A percentile compares a stretch with the other conserved stretches of the same genome.
Conservation (phyloP, 345 rosid genomes). For the Geranium rotundifolium region DNA sequence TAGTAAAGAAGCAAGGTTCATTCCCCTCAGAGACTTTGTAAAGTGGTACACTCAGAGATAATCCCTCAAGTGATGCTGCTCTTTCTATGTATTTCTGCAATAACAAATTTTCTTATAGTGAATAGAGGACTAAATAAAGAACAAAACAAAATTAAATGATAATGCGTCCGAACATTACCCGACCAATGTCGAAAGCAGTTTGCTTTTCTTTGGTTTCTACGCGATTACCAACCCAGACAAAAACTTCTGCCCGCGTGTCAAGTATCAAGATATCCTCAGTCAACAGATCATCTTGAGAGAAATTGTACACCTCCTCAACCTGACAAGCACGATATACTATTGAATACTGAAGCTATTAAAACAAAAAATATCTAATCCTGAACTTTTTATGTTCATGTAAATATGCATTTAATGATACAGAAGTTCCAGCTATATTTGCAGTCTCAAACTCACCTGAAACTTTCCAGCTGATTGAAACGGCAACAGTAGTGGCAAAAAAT, state of each 20-base stretch:
- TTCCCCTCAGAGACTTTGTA: slow-evolving; percentile 93
- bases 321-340: slow-evolving; percentile 17
- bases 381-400: background rate
- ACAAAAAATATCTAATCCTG: background rate
- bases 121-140: background rate
- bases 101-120: background rate
- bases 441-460: slow-evolving; percentile 65
- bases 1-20: slow-evolving; percentile 88
- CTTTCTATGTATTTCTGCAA: slow-evolving; percentile 68
- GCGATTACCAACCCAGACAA: slow-evolving; percentile 93
- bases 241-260: slow-evolving; percentile 91
- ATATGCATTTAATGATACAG: slow-evolving; percentile 11
- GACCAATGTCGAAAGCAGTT: slow-evolving; percentile 81
- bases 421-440: slow-evolving; percentile 13
- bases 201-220: slow-evolving; percentile 82
- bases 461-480: slow-evolving; percentile 50
- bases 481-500: slow-evolving; percentile 20
- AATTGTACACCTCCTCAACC: slow-evolving; percentile 94
- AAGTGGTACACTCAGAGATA: slow-evolving; percentile 69
- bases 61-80: slow-evolving; percentile 70
- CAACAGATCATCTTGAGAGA: slow-evolving; percentile 87
- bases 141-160: slow-evolving; percentile 1
- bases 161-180: slow-evolving; percentile 33
- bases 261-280: slow-evolving; percentile 86
- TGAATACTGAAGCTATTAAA: slow-evolving; percentile 1